Base-by-base conservation (phyloP, 441 rosid species). In the Biscutella laevigata region DNA sequence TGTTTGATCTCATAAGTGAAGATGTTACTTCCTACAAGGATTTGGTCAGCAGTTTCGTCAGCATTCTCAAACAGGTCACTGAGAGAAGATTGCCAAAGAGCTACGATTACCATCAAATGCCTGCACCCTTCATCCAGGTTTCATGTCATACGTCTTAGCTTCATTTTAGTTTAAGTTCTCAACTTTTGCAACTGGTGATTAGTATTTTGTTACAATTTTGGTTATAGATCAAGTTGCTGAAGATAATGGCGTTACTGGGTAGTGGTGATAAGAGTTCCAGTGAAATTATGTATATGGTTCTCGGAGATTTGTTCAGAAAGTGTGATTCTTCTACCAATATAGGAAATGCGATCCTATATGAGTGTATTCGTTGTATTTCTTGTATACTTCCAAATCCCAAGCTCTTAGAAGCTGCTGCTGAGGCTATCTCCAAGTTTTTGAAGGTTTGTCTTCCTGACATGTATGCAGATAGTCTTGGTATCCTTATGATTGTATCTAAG, bases 81-180 rank as follows among this genome's bases (percentile, higher is more conserved):
- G 98, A 85, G 69, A 86, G 79, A 32, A 79, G 94, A 62, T 70
- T 88, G 74, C 86, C 96, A 0, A 91, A 91, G 87, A 67, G 73
- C 68, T 91, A 83, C 27, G 98, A 88, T 68, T 91, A 88, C 65
- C 98, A 91, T 74, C 85, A 77, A 66, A 78, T 88, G 86, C 95
- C 98, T 11, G 96, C 98, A 66, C 98, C 98, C 5, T 91, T 88
- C 74, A 81, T 92, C 60, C 98, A 84, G 96, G 98, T 92, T 62
- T 43, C n/a, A n/a, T n/a, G n/a, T n/a, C n/a, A n/a, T n/a, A n/a
- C n/a, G n/a, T n/a, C n/a, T n/a, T n/a, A n/a, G n/a, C n/a, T n/a
- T n/a, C n/a, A n/a, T n/a, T n/a, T n/a, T n/a, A n/a, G n/a, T n/a
- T n/a, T n/a, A n/a, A n/a, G n/a, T n/a, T n/a, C n/a, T 22, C 25